A percentile compares a stretch with the other conserved stretches of the same genome.
Conservation (phyloP, 1,284 basidiomycete species). For the Ceratobasidium sp. region DNA sequence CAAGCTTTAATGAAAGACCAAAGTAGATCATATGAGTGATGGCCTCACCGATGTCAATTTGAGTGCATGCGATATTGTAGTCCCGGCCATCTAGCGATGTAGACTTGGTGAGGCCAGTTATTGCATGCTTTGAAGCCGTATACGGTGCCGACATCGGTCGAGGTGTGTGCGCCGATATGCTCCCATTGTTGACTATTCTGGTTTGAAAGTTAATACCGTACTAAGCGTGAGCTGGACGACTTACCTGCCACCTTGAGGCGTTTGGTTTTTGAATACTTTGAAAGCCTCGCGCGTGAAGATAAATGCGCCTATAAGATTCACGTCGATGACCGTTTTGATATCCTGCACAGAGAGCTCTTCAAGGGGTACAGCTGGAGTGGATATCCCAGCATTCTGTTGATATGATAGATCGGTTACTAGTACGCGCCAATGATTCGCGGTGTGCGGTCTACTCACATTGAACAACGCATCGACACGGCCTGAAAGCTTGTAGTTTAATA, state of each 20-base stretch:
- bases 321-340: conserved; percentile 74
- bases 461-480: conserved; percentile 82
- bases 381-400: conserved; percentile 75
- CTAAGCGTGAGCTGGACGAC: neutral
- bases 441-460: conserved; percentile 66
- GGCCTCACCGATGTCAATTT: conserved; percentile 80
- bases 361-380: conserved; percentile 65
- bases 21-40: neutral
- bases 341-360: conserved; percentile 73
- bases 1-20: neutral
- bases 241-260: conserved; percentile 73
- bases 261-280: conserved; percentile 77
- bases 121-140: conserved; percentile 83
- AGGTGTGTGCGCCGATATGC: conserved; percentile 79
- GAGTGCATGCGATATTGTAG: conserved; percentile 79
- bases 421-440: no score
- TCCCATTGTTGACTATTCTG: conserved; percentile 89
- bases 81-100: conserved; percentile 81
- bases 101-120: conserved; percentile 79
- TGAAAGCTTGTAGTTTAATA: conserved; percentile 52
- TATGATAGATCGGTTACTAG: neutral
- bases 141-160: conserved; percentile 77
- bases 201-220: conserved; percentile 1
- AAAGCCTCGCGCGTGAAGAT: conserved; percentile 84
- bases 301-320: conserved; percentile 80